Conservation (phyloP, 2,329 filamentous ascomycete genomes). For the Aureobasidium sp. region DNA sequence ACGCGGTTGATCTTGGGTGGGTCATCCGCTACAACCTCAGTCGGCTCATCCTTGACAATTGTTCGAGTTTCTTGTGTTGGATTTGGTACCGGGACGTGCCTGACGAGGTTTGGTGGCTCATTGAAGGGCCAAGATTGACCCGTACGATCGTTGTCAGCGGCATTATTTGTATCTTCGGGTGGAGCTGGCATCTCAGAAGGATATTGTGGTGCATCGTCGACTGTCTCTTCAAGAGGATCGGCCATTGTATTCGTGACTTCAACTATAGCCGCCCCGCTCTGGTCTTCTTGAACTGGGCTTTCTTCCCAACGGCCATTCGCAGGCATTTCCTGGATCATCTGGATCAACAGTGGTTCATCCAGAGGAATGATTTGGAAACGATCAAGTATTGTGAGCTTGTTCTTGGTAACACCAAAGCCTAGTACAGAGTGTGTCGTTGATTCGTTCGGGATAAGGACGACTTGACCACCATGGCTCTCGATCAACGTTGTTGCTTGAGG, state of each 20-base stretch:
- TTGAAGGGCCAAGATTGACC: background rate
- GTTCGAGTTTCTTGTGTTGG: too few species aligned
- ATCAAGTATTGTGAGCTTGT: background rate
- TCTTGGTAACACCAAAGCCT: background rate
- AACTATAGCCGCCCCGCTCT: too few species aligned
- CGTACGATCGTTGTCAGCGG: background rate
- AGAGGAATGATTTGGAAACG: background rate
- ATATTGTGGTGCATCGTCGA: background rate
- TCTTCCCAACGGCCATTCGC: background rate
- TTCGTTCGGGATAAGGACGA: background rate
- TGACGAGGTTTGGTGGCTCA: background rate
- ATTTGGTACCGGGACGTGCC: background rate
- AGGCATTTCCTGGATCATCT: background rate
- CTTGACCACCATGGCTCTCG: background rate
- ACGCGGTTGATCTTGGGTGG: background rate
- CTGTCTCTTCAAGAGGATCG: background rate
- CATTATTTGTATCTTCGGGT: background rate
- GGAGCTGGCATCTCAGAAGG: background rate
- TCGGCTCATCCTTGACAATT: background rate
- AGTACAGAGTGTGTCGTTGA: background rate
- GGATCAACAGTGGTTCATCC: background rate
- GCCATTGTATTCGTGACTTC: background rate
- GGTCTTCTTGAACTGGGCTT: background rate
- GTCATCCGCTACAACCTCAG: background rate
- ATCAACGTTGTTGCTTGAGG: background rate